These are phyloP conservation scores for Vachellia collinsii DNA, from an alignment of 306 rosid genomes.

Conservation along the genomic window DNA sequence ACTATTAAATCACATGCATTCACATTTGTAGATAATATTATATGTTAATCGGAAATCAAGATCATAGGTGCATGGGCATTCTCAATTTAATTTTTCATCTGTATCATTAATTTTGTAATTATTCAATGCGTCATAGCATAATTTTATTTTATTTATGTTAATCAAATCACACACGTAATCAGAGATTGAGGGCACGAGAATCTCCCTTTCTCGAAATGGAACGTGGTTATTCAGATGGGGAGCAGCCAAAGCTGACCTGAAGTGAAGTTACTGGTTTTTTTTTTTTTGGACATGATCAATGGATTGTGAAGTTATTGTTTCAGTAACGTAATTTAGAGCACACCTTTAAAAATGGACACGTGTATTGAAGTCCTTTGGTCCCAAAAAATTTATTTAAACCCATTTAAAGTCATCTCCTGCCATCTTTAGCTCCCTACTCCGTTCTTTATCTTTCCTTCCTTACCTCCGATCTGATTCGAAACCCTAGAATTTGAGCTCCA, in stretches of 20 bases:
- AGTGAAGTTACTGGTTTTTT: background rate
- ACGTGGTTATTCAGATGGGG: background rate
- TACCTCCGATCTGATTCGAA: slow-evolving; percentile 28
- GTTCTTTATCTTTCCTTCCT: background rate
- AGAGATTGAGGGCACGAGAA: too few species aligned
- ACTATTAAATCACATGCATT: too few species aligned
- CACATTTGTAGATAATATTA: too few species aligned
- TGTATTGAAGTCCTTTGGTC: background rate
- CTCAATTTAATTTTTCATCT: too few species aligned
- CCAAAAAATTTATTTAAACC: slow-evolving; percentile 33
- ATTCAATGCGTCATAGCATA: too few species aligned
- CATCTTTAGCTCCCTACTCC: background rate
- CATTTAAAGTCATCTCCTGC: slow-evolving; percentile 26
- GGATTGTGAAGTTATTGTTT: background rate
- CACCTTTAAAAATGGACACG: background rate
- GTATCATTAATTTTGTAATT: too few species aligned
- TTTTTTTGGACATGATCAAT: background rate
- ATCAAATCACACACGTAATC: too few species aligned
- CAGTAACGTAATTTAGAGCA: background rate
- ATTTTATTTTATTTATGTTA: too few species aligned
- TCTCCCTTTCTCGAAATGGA: too few species aligned
- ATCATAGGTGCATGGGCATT: too few species aligned
- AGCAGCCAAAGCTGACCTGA: slow-evolving; percentile 1
- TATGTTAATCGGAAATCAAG: too few species aligned
- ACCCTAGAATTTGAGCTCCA: slow-evolving; percentile 42